Base-by-base conservation (phyloP, 2,329 filamentous ascomycete species). In the Venturia asperata region DNA sequence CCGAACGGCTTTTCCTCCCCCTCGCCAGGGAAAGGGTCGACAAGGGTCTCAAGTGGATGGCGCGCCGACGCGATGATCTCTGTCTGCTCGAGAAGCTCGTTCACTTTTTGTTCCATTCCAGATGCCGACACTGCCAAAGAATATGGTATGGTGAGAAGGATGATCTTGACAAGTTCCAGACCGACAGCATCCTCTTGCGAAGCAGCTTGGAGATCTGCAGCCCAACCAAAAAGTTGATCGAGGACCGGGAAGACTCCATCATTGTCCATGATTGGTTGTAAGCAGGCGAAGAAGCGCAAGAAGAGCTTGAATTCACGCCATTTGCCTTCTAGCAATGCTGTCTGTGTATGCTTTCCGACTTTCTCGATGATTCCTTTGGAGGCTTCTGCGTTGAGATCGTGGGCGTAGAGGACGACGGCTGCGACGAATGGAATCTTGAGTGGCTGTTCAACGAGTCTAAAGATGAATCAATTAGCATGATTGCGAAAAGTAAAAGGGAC, bases 351-450 rank as follows among this genome's bases (percentile, higher is more conserved):
- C 43, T 81, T 78, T 1, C 83, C 82, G 55, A 87, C 80, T 69
- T 84, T 85, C 63, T 78, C 81, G 69, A 97, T 80, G 24, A 96
- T 80, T 68, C 91, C 85, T 45, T 82, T 82, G 41, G 88, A 85
- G 43, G 96, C 81, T 69, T 94, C 89, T 5, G 88, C 82, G 73
- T 91, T 91, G 70, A 89, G 78, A 34, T 85, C 84, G 78, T 97
- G 97, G 69, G 87, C 84, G 65, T 91, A 84, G 66, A 96, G 82
- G 55, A 95, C 83, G 17, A 93, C 87, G 24, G 90, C 91, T 11
- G 92, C 92, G 45, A 96, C 83, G 74, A 97, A 97, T 0, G 94
- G 93, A n/a, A 92, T 95, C 81, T 97, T 97, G 76, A 99, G 88
- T 0, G 94, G 94, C 78, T 99, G 94, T 78, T 99, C 94, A 43